Evolutionary conservation across 768 basidiomycete species (phyloP).

Genomic region (Panaeolus papilionaceus): DNA sequence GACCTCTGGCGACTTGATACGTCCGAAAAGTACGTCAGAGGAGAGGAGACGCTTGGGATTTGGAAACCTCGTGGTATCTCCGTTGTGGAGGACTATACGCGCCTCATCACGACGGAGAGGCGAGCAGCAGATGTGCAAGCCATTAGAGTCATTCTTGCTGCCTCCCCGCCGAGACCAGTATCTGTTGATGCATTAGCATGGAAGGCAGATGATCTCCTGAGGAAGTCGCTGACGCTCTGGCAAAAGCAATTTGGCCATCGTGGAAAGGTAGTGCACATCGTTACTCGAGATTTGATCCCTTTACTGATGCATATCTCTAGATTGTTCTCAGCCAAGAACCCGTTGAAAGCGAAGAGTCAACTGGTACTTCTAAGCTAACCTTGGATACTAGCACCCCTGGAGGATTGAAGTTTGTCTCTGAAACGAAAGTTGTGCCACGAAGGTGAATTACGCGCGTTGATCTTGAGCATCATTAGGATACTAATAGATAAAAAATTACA

Average conservation of each 20-base stretch:
- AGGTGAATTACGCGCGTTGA: conserved; percentile 53
- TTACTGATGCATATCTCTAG: conserved; percentile 44
- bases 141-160: conserved; percentile 75
- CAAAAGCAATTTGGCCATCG: conserved; percentile 79
- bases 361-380: conserved; percentile 36
- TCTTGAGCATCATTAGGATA: neutral
- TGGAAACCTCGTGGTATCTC: conserved; percentile 93
- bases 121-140: conserved; percentile 91
- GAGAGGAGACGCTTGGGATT: conserved; percentile 80
- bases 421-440: conserved; percentile 74
- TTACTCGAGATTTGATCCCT: conserved; percentile 22
- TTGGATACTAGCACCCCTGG: conserved; percentile 49
- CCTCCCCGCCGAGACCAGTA: conserved; percentile 54
- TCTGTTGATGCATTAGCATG: conserved; percentile 63
- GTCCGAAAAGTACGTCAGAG: conserved; percentile 91
- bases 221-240: conserved; percentile 80
- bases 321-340: conserved; percentile 81
- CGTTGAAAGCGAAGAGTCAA: conserved; percentile 55
- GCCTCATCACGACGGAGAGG: conserved; percentile 73
- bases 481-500: conserved; percentile 33
- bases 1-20: conserved; percentile 97
- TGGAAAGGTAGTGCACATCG: conserved; percentile 63
- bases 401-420: conserved; percentile 70
- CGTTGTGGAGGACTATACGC: conserved; percentile 85
- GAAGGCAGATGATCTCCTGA: conserved; percentile 70